Evolutionary conservation across 2,329 filamentous ascomycete genomes (phyloP).

Genomic region (Cercospora beticola): DNA sequence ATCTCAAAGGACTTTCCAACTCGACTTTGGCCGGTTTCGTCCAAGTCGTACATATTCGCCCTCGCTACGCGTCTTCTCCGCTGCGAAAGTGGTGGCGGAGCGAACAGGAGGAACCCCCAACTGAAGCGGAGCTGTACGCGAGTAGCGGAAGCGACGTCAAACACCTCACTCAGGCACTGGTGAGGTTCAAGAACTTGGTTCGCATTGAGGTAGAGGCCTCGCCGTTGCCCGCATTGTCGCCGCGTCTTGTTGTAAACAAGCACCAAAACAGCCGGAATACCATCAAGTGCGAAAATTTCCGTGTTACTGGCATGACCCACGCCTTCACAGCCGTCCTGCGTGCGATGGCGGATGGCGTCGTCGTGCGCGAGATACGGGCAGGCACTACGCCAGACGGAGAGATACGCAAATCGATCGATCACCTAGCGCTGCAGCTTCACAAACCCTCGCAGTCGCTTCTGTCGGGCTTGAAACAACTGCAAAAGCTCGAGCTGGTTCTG

Average conservation of each 20-base stretch:
- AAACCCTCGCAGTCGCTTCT: neutral
- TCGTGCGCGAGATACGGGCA: neutral
- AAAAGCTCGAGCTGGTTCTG: constrained; percentile 12
- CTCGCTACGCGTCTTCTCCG: neutral
- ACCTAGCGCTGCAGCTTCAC: neutral
- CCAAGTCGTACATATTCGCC: neutral
- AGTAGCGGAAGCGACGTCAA: neutral
- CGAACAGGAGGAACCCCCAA: neutral
- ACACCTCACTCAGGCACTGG: neutral
- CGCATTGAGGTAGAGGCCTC: constrained; percentile 4
- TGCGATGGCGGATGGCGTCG: neutral
- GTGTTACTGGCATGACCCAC: neutral
- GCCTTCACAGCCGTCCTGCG: constrained; percentile 4
- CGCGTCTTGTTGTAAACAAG: neutral
- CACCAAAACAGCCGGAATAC: neutral
- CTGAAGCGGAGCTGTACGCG: neutral
- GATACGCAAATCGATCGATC: constrained; percentile 2
- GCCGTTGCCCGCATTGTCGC: neutral
- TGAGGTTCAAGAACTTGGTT: neutral
- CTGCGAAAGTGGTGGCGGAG: neutral
- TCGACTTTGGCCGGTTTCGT: constrained; percentile 1
- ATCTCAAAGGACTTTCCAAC: neutral
- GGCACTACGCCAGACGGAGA: neutral
- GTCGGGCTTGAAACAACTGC: neutral
- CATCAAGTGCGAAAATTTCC: neutral